Evolutionary conservation across 768 basidiomycete species (phyloP), one percentile per base, ranked within the genome.

Genomic region (Postia placenta): DNA sequence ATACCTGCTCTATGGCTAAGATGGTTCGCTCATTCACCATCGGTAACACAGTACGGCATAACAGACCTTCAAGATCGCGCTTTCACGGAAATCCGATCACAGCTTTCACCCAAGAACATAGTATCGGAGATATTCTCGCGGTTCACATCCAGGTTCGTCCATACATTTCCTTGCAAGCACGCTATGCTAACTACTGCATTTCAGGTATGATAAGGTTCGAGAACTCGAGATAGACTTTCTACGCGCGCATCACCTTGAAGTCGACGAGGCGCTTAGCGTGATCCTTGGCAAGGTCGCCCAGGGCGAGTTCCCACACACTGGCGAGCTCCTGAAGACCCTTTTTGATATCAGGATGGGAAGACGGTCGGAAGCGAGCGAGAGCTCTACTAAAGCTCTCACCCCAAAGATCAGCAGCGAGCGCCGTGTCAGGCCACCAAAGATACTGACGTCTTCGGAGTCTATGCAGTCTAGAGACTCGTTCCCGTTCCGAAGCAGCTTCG

Each of bases 91-190:
- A 57, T 61, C 22, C 20, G 49, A 0, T 26, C 46, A 2, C 42
- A 35, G 6, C 26, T 61, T 12, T 51, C 47, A 1, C 35, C 46
- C 1, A 39, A 45, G 26, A 58, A 61, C 37, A 52, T 61, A 36
- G 50, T 64, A 7, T 44, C 55, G 33, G 64, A 68, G 52, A 38
- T 61, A 0, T 65, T 60, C 33, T 57, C 64, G 6, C 38, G 42
- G 15, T 60, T 58, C 49, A 56, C 53, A 15, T 22, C 52, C 0
- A 52, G 63, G 48, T 64, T 55, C 20, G 57, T 38, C 45, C n/a
- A 30, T 26, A 5, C 23, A 25, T 27, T 26, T 42, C 14, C 24
- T n/a, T 23, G 19, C 5, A 6, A 7, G 28, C 12, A 6, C 24
- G n/a, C n/a, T 40, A 9, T 6, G 19, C 26, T 44, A 17, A 44